Evolutionary conservation across 2,329 filamentous ascomycete genomes (phyloP).

Genomic region (Fusarium setosum): DNA sequence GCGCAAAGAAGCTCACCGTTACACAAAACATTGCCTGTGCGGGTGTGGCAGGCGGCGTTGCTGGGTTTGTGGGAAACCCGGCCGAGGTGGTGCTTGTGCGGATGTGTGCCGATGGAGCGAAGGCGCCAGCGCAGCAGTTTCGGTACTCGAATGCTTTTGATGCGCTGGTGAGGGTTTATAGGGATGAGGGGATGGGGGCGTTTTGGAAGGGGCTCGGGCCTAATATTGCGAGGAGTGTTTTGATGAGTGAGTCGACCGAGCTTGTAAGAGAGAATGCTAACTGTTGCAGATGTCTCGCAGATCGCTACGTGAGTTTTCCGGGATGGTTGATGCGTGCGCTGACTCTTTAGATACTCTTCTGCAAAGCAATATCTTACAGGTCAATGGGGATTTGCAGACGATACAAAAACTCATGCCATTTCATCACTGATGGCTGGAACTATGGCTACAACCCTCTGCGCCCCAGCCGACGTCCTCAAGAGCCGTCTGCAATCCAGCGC

Average conservation of each 20-base stretch:
- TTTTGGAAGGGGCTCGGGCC: conserved; percentile 53
- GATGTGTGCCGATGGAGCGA: conserved; percentile 60
- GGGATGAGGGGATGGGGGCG: conserved; percentile 52
- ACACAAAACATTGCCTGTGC: conserved; percentile 52
- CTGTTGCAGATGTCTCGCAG: conserved; percentile 52
- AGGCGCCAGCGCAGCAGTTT: conserved; percentile 49
- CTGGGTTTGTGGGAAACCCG: conserved; percentile 58
- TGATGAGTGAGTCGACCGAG: conserved; percentile 53
- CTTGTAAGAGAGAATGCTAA: conserved; percentile 9
- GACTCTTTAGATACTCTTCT: conserved; percentile 45
- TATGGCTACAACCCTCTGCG: conserved; percentile 58
- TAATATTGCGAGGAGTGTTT: conserved; percentile 54
- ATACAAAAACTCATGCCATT: conserved; percentile 53
- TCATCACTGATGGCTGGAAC: conserved; percentile 57
- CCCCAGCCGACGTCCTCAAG: conserved; percentile 58
- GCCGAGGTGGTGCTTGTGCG: conserved; percentile 57
- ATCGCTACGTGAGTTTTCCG: conserved; percentile 52
- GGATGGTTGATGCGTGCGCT: not conserved
- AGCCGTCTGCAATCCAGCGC: conserved; percentile 52
- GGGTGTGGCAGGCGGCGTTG: conserved; percentile 53
- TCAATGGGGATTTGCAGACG: conserved; percentile 47
- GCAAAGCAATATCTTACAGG: conserved; percentile 48
- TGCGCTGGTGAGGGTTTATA: conserved; percentile 40
- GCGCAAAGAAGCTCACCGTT: conserved; percentile 45
- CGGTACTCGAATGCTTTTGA: conserved; percentile 52